Evolutionary conservation across 75 land plant species (phyloP).

Genomic region (Ceratopteris richardii): DNA sequence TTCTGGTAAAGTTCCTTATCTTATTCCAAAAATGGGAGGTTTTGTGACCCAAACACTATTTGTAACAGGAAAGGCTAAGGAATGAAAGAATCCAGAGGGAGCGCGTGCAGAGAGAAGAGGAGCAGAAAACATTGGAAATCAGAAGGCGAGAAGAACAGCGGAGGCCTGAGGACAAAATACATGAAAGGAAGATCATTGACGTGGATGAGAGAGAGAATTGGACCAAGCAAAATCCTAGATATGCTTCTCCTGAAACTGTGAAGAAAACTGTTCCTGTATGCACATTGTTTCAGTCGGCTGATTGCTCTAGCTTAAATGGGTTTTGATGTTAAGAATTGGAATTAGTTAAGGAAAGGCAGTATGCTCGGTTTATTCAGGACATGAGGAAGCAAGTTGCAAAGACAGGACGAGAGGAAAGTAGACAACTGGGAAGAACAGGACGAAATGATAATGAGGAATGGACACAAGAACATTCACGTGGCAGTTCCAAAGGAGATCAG

Average conservation of each 20-base stretch:
- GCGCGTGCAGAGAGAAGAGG: constrained; percentile 3
- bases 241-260: neutral
- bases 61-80: neutral
- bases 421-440: too few relatives aligned
- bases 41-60: neutral
- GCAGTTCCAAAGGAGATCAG: too few relatives aligned
- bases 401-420: too few relatives aligned
- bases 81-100: neutral
- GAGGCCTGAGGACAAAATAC: neutral
- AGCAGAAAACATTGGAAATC: neutral
- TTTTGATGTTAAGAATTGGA: too few relatives aligned
- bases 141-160: neutral
- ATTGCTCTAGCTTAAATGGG: too few relatives aligned
- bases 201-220: neutral
- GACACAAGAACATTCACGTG: too few relatives aligned
- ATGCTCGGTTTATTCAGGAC: too few relatives aligned
- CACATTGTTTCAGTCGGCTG: too few relatives aligned
- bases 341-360: too few relatives aligned
- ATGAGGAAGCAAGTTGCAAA: too few relatives aligned
- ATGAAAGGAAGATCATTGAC: neutral
- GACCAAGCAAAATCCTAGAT: neutral
- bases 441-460: too few relatives aligned
- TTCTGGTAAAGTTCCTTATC: neutral
- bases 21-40: neutral
- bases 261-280: neutral